These are phyloP conservation scores for Paraphoma sp. DNA, from an alignment of 2,329 filamentous ascomycete species.

Conservation along the genomic window DNA sequence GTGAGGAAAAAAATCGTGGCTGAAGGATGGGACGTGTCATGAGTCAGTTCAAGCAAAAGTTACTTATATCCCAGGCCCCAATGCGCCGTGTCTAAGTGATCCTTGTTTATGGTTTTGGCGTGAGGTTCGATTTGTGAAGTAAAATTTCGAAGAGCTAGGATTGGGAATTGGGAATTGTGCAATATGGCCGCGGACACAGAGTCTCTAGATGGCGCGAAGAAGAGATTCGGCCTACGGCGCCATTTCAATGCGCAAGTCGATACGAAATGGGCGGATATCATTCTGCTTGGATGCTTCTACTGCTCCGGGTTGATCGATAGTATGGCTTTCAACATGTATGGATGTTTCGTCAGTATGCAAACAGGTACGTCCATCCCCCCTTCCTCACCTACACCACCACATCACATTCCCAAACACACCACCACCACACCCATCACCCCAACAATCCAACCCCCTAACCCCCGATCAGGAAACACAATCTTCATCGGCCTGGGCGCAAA, in stretches of 20 bases:
- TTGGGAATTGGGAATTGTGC: neutral
- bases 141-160: neutral
- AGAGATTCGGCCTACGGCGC: slow-evolving; percentile 1
- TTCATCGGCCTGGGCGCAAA: slow-evolving; percentile 67
- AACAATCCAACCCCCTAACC: no score
- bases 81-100: neutral
- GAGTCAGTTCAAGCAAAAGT: neutral
- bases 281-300: slow-evolving; percentile 53
- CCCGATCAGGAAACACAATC: slow-evolving; percentile 70
- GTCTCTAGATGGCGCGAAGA: neutral
- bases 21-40: neutral
- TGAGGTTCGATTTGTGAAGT: neutral
- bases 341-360: slow-evolving; percentile 61
- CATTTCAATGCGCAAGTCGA: slow-evolving; percentile 17
- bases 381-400: neutral
- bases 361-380: slow-evolving; percentile 47
- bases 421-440: no score
- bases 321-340: slow-evolving; percentile 56
- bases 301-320: slow-evolving; percentile 57
- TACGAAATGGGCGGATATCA: slow-evolving; percentile 24
- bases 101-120: neutral
- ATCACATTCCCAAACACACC: slow-evolving; percentile 8
- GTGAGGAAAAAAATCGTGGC: neutral
- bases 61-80: neutral
- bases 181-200: neutral